Percentiles rank a stretch among this genome's conserved stretches.
phyloP scores from a whole-genome alignment of 2,329 filamentous ascomycete species.

The Xylariales sp. region DNA sequence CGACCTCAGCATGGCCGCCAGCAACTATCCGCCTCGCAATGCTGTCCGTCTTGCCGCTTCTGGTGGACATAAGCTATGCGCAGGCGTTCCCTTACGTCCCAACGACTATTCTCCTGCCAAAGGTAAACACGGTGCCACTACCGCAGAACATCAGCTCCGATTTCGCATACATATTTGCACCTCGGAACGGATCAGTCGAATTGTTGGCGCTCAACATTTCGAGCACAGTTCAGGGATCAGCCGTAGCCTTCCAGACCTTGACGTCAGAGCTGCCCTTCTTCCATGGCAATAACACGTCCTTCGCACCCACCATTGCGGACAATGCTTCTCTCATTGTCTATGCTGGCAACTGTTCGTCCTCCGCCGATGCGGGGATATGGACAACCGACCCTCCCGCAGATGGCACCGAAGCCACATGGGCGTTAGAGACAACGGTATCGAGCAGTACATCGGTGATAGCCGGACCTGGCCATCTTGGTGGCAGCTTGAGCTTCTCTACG shows the following conservation, averaged over 20 bases:
- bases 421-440: constrained; percentile 25
- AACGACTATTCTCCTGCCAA: constrained; percentile 62
- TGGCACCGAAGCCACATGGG: constrained; percentile 37
- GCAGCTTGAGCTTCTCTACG: constrained; percentile 63
- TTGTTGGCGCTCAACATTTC: constrained; percentile 66
- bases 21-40: constrained; percentile 20
- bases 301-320: constrained; percentile 62
- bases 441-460: constrained; percentile 22
- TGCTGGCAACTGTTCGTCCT: constrained; percentile 63
- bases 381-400: constrained; percentile 49
- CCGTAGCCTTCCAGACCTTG: constrained; percentile 42
- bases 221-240: constrained; percentile 44
- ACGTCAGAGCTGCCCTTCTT: constrained; percentile 61
- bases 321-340: constrained; percentile 70
- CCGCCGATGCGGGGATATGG: constrained; percentile 59
- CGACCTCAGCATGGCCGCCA: constrained; percentile 9
- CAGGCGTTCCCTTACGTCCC: constrained; percentile 69
- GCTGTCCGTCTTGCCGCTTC: too few species aligned
- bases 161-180: constrained; percentile 66
- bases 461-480: constrained; percentile 49
- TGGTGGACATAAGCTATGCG: constrained; percentile 31
- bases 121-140: constrained; percentile 37
- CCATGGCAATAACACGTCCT: constrained; percentile 47
- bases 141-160: constrained; percentile 32
- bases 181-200: constrained; percentile 42